A percentile compares a stretch with the other conserved stretches of the same genome.
Evolutionary conservation across 2,329 filamentous ascomycete species (phyloP).

Genomic region (Paecilomyces formosus): DNA sequence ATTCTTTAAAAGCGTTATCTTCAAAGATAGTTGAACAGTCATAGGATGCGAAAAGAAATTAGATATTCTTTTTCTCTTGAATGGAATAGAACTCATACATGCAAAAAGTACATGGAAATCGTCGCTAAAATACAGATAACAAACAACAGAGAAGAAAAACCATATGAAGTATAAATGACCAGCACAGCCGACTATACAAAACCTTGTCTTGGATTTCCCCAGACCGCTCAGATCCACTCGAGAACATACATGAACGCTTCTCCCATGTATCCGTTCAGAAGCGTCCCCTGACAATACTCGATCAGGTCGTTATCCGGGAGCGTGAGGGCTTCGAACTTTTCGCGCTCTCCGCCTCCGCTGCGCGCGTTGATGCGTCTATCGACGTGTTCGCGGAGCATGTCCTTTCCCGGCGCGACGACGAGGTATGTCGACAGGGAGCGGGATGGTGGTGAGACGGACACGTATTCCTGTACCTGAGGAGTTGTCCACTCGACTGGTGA

Average conservation of each 20-base stretch:
- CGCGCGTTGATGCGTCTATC: conserved; percentile 18
- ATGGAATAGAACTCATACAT: not conserved
- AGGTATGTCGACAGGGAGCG: conserved; percentile 13
- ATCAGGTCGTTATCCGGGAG: conserved; percentile 18
- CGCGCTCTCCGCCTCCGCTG: conserved; percentile 13
- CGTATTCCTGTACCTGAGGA: conserved; percentile 16
- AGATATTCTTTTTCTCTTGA: not conserved
- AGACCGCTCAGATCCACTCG: conserved; percentile 17
- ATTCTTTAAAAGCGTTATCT: no score
- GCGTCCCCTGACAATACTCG: conserved; percentile 21
- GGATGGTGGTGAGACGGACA: conserved; percentile 9
- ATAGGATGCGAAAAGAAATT: not conserved
- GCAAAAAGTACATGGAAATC: not conserved
- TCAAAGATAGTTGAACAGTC: no score
- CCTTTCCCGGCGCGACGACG: conserved; percentile 18
- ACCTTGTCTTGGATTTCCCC: not conserved
- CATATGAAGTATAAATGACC: not conserved
- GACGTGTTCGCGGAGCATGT: conserved; percentile 17
- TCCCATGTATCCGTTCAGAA: conserved; percentile 16
- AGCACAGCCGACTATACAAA: not conserved
- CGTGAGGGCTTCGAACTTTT: conserved; percentile 13
- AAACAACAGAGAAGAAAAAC: not conserved
- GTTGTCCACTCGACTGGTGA: conserved; percentile 15
- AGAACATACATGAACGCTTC: conserved; percentile 25
- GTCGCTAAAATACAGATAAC: not conserved